Conservation (phyloP, 169 alveolate genomes). For the Prorocentrum cordatum region DNA sequence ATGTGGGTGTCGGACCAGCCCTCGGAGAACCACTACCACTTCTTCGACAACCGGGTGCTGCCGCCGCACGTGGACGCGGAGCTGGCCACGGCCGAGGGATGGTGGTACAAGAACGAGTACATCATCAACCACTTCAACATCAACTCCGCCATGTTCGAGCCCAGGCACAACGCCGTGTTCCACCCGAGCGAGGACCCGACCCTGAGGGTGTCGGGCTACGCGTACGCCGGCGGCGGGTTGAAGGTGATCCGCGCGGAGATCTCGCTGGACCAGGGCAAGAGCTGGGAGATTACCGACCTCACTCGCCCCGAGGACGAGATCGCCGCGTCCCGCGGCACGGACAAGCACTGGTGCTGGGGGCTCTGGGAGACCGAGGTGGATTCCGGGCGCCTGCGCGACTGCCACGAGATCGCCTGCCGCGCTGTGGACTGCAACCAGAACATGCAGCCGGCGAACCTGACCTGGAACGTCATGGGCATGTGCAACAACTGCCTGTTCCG, state of each 20-base stretch:
- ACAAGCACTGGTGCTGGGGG: not conserved
- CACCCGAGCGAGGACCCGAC: not conserved
- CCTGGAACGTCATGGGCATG: not conserved
- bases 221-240: not conserved
- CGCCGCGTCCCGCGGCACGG: not conserved
- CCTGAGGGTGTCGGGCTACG: not conserved
- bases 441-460: conserved; percentile 10
- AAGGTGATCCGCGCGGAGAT: not conserved
- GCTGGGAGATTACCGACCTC: not conserved
- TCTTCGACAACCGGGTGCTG: not conserved
- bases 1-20: not conserved
- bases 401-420: conserved; percentile 23
- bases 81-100: not conserved
- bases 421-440: conserved; percentile 48
- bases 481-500: not conserved
- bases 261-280: not conserved
- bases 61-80: not conserved
- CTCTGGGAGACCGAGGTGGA: conserved; percentile 3
- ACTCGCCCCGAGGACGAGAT: not conserved
- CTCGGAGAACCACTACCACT: not conserved
- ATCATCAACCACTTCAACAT: not conserved
- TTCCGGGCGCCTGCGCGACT: not conserved
- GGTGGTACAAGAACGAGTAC: not conserved
- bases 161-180: not conserved
- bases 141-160: not conserved